Evolutionary conservation across 192 early-diverging fungal genomes (phyloP).

Genomic region (Coemansia sp.): DNA sequence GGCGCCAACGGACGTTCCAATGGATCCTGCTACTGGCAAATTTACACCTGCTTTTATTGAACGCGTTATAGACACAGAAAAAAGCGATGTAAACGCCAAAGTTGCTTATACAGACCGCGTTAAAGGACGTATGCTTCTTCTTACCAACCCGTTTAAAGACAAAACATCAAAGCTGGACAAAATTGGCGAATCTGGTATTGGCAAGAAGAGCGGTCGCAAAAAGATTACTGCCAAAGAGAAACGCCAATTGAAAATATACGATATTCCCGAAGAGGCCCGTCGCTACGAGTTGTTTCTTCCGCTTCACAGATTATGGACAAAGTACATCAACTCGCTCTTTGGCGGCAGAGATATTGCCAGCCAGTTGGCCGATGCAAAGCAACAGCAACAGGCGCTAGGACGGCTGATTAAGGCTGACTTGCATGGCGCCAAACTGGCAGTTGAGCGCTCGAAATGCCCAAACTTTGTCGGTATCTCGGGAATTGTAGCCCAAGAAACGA

Average conservation of each 20-base stretch:
- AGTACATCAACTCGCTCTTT: conserved; percentile 71
- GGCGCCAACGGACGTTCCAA: conserved; percentile 25
- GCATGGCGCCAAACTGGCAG: conserved; percentile 79
- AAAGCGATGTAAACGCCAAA: conserved; percentile 18
- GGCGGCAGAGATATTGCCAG: conserved; percentile 22
- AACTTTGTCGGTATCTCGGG: conserved; percentile 74
- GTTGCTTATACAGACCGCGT: conserved; percentile 35
- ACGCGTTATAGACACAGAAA: conserved; percentile 15
- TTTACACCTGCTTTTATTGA: conserved; percentile 29
- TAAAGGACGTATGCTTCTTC: conserved; percentile 33
- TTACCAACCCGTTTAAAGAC: conserved; percentile 46
- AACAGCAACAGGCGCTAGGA: conserved; percentile 21
- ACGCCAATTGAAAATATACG: conserved; percentile 60
- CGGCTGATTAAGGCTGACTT: conserved; percentile 73
- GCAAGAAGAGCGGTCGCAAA: conserved; percentile 45
- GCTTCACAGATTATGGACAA: conserved; percentile 73
- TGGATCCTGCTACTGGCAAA: conserved; percentile 20
- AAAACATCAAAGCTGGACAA: conserved; percentile 5
- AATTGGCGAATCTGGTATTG: conserved; percentile 12
- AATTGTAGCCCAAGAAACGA: conserved; percentile 86
- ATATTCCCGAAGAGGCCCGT: conserved; percentile 59
- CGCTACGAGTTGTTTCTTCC: conserved; percentile 67
- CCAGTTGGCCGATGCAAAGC: conserved; percentile 52
- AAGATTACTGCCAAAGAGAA: conserved; percentile 62
- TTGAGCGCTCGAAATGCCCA: conserved; percentile 74